phyloP scores from a whole-genome alignment of 2,329 filamentous ascomycete species.

The Pseudodiploospora longispora region DNA sequence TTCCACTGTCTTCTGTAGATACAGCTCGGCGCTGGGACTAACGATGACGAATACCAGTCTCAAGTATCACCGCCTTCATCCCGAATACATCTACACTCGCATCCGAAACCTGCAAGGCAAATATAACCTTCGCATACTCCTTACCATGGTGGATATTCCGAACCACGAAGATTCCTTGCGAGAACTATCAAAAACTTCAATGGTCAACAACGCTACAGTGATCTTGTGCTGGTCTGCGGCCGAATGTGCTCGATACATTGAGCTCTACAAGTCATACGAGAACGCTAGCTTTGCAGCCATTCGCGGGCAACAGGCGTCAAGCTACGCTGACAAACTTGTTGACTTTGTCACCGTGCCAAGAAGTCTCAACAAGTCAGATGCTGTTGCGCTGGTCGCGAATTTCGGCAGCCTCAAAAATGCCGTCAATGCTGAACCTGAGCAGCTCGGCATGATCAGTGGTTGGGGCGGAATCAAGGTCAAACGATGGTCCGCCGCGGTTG shows the following conservation, averaged over 20 bases:
- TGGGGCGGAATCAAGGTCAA: slow-evolving; percentile 96
- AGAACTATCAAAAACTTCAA: slow-evolving; percentile 83
- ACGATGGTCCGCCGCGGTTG: slow-evolving; percentile 71
- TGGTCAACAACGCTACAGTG: slow-evolving; percentile 88
- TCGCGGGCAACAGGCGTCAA: slow-evolving; percentile 72
- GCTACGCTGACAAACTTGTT: slow-evolving; percentile 78
- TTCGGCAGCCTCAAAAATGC: slow-evolving; percentile 86
- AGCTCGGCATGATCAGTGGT: slow-evolving; percentile 74
- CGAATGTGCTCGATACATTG: slow-evolving; percentile 88
- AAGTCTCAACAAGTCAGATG: slow-evolving; percentile 90
- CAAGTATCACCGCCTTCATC: slow-evolving; percentile 95
- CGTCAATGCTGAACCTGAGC: slow-evolving; percentile 79
- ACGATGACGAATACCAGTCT: slow-evolving; percentile 42
- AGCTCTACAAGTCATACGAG: slow-evolving; percentile 92
- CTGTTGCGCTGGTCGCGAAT: slow-evolving; percentile 78
- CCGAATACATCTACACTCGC: slow-evolving; percentile 94
- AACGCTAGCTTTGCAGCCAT: slow-evolving; percentile 75
- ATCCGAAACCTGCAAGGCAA: slow-evolving; percentile 77
- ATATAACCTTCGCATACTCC: slow-evolving; percentile 77
- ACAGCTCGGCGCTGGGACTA: background rate
- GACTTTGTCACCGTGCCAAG: slow-evolving; percentile 89
- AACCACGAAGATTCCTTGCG: slow-evolving; percentile 87
- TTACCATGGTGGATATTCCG: slow-evolving; percentile 89
- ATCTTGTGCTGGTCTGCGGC: slow-evolving; percentile 91
- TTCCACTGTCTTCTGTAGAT: background rate